Conservation (phyloP, 140 eudicot species). For the Bidens hawaiensis region DNA sequence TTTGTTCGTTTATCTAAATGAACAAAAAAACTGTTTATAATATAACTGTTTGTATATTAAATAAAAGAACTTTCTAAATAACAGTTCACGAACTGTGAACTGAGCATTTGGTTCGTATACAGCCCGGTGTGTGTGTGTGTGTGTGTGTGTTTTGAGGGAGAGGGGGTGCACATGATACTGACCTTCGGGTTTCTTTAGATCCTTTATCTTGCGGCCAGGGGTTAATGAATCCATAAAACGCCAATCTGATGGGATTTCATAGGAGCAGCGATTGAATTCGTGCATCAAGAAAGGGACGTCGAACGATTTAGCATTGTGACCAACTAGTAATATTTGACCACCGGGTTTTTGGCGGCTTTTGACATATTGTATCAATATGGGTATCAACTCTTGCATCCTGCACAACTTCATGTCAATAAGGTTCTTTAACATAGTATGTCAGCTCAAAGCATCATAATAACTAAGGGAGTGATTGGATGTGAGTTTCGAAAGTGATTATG, state of each 20-base stretch:
- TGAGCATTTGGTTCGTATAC: too few relatives aligned
- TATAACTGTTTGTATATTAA: too few relatives aligned
- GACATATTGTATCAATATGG: slow-evolving; percentile 58
- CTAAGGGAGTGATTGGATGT: neutral
- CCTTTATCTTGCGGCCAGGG: slow-evolving; percentile 52
- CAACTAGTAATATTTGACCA: slow-evolving; percentile 57
- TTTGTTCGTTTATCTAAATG: too few relatives aligned
- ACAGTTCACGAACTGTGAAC: too few relatives aligned
- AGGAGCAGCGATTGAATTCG: slow-evolving; percentile 62
- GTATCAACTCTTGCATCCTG: slow-evolving; percentile 95
- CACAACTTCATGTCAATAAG: slow-evolving; percentile 10
- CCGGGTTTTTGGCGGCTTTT: slow-evolving; percentile 79
- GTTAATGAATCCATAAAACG: slow-evolving; percentile 62
- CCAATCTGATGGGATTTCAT: slow-evolving; percentile 73
- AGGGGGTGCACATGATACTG: slow-evolving; percentile 11
- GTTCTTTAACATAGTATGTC: slow-evolving; percentile 7
- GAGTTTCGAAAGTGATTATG: neutral
- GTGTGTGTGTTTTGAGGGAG: too few relatives aligned
- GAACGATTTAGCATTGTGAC: slow-evolving; percentile 67
- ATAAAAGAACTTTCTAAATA: too few relatives aligned
- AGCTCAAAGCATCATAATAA: neutral
- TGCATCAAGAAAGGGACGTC: slow-evolving; percentile 74
- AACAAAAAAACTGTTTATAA: too few relatives aligned
- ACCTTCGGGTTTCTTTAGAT: slow-evolving; percentile 43
- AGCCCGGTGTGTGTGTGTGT: too few relatives aligned